phyloP scores from a whole-genome alignment of 1,284 basidiomycete species.

The Cystobasidium pallidum region DNA sequence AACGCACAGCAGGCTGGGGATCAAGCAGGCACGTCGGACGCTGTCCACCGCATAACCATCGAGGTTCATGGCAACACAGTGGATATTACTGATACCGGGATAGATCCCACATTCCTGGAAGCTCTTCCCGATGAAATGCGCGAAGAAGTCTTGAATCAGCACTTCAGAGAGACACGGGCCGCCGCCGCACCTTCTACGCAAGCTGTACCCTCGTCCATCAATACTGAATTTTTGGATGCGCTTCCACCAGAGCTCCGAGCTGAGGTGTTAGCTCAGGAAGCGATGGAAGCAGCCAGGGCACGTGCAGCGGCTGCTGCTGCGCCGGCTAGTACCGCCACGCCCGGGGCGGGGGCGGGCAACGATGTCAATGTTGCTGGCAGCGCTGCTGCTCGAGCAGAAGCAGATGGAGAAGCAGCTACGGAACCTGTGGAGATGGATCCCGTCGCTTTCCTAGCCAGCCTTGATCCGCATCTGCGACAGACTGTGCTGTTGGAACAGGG shows the following conservation, averaged over 20 bases:
- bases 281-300: conserved; percentile 63
- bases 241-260: conserved; percentile 93
- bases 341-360: conserved; percentile 53
- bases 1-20: not conserved
- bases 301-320: conserved; percentile 57
- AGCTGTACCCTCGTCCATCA: conserved; percentile 72
- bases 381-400: conserved; percentile 27
- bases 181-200: conserved; percentile 69
- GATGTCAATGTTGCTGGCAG: conserved; percentile 47
- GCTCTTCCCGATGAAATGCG: conserved; percentile 98
- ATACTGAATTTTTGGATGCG: conserved; percentile 92
- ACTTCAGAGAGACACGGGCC: conserved; percentile 81
- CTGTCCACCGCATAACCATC: conserved; percentile 68
- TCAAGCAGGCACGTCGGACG: not conserved
- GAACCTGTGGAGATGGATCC: conserved; percentile 73
- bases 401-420: conserved; percentile 38
- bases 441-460: conserved; percentile 81
- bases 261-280: conserved; percentile 94
- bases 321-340: conserved; percentile 54
- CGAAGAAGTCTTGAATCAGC: conserved; percentile 96
- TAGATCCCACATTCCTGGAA: conserved; percentile 96
- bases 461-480: conserved; percentile 79
- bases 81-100: conserved; percentile 98
- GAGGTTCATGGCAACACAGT: conserved; percentile 89
- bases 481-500: conserved; percentile 79